These are phyloP conservation scores for Lentinula sp. DNA, from an alignment of 768 basidiomycete genomes.

Conservation along the genomic window DNA sequence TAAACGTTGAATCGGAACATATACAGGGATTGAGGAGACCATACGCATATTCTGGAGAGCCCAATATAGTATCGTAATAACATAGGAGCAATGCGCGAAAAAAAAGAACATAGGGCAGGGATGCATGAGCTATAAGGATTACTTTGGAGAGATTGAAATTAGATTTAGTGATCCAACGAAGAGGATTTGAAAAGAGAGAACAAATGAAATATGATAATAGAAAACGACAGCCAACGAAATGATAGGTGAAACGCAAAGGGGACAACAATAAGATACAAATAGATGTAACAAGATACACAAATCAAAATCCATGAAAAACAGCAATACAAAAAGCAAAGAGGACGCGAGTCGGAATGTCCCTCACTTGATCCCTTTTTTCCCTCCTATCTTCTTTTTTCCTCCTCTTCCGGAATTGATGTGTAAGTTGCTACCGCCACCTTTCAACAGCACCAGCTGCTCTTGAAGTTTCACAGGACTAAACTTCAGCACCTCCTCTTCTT, in stretches of 20 bases:
- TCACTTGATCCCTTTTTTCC: not conserved
- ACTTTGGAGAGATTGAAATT: not conserved
- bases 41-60: not conserved
- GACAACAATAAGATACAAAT: too few relatives aligned
- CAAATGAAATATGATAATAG: too few relatives aligned
- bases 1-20: not conserved
- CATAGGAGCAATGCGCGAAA: not conserved
- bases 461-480: not conserved
- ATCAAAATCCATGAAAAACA: not conserved
- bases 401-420: not conserved
- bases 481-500: constrained; percentile 1
- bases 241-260: too few relatives aligned
- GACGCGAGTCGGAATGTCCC: not conserved
- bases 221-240: too few relatives aligned
- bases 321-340: not conserved
- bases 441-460: not conserved
- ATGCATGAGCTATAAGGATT: not conserved
- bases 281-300: not conserved
- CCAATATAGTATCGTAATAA: not conserved
- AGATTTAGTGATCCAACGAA: too few relatives aligned
- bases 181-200: too few relatives aligned
- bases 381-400: not conserved
- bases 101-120: not conserved
- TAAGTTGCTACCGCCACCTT: not conserved
- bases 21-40: not conserved